phyloP scores from a whole-genome alignment of 2,329 filamentous ascomycete genomes.

The Grosmannia serpens region DNA sequence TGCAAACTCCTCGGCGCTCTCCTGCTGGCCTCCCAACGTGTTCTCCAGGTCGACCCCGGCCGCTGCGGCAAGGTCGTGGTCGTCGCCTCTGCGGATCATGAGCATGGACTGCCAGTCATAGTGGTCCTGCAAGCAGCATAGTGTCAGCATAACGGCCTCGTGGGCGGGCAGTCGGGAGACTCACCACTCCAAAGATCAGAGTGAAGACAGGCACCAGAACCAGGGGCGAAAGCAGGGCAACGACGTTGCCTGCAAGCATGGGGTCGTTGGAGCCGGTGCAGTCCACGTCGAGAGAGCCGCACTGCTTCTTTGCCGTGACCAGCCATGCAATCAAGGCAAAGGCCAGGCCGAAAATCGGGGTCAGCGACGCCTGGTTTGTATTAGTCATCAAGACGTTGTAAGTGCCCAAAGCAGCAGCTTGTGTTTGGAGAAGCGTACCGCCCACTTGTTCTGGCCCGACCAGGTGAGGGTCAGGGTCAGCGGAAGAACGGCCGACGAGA shows the following conservation, averaged over 20 bases:
- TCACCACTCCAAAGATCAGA: slow-evolving; percentile 43
- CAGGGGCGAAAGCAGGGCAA: slow-evolving; percentile 65
- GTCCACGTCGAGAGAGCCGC: slow-evolving; percentile 55
- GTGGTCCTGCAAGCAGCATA: slow-evolving; percentile 37
- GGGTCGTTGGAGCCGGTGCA: slow-evolving; percentile 78
- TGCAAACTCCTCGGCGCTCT: slow-evolving; percentile 26
- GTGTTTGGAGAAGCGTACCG: slow-evolving; percentile 20
- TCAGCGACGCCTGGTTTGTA: slow-evolving; percentile 40
- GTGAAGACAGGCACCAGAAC: slow-evolving; percentile 70
- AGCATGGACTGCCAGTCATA: slow-evolving; percentile 85
- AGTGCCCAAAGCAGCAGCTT: neutral
- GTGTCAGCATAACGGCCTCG: neutral
- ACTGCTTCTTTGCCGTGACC: slow-evolving; percentile 60
- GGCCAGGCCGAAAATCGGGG: slow-evolving; percentile 56
- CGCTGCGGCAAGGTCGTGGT: slow-evolving; percentile 55
- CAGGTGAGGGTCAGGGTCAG: slow-evolving; percentile 72
- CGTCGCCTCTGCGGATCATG: slow-evolving; percentile 65
- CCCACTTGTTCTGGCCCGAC: slow-evolving; percentile 66
- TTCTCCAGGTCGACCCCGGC: slow-evolving; percentile 56
- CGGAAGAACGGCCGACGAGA: slow-evolving; percentile 73
- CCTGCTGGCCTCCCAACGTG: slow-evolving; percentile 34
- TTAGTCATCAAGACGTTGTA: neutral
- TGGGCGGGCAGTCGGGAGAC: neutral
- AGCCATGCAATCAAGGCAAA: slow-evolving; percentile 67
- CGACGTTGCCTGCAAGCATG: slow-evolving; percentile 81